Evolutionary conservation across 768 basidiomycete genomes (phyloP).

Genomic region (Suillus fuscotomentosus): DNA sequence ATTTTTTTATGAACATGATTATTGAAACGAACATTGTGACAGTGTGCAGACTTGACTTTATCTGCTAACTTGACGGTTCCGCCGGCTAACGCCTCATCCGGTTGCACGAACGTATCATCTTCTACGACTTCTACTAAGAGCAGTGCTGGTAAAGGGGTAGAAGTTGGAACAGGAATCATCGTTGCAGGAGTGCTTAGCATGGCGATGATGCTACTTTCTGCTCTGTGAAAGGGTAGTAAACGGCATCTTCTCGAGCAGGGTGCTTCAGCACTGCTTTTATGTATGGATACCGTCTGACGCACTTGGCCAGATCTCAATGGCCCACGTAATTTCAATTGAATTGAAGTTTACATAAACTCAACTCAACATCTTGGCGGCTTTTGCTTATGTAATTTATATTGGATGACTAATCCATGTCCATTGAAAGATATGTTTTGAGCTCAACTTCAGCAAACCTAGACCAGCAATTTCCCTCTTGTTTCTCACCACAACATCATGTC

Average conservation of each 20-base stretch:
- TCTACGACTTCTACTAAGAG: conserved; percentile 11
- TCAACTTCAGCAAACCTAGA: background rate
- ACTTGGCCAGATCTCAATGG: background rate
- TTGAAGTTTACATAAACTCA: too few relatives aligned
- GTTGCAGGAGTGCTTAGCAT: conserved; percentile 1
- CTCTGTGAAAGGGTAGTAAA: background rate
- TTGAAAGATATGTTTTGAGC: background rate
- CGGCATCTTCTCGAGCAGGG: background rate
- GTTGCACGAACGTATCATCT: conserved; percentile 33
- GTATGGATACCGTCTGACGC: background rate
- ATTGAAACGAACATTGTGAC: conserved; percentile 5
- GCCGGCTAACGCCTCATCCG: conserved; percentile 37
- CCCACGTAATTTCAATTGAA: background rate
- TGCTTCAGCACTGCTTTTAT: background rate
- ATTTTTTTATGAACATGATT: background rate
- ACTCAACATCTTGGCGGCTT: background rate
- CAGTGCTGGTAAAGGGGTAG: conserved; percentile 16
- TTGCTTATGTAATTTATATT: background rate
- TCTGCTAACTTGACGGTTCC: conserved; percentile 49
- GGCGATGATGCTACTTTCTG: background rate
- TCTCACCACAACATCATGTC: conserved; percentile 34
- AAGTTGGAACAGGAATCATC: conserved; percentile 9
- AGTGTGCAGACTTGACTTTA: conserved; percentile 83
- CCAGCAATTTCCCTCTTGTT: background rate
- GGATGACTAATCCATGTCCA: background rate